A percentile compares a stretch with the other conserved stretches of the same genome.
Conservation (phyloP, 2,329 filamentous ascomycete species). For the Fusarium chlamydosporum region DNA sequence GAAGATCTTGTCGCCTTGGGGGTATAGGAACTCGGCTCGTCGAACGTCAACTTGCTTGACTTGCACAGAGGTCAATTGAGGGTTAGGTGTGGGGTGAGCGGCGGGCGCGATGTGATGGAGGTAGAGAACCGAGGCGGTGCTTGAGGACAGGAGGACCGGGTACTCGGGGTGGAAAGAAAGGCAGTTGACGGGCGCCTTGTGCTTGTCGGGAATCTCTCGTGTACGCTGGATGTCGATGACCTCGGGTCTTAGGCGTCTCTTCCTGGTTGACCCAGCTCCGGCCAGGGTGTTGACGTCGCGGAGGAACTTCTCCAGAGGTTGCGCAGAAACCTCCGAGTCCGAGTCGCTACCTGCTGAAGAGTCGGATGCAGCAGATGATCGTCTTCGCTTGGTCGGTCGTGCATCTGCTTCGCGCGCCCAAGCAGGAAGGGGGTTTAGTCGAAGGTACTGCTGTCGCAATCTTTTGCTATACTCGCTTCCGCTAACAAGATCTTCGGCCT, state of each 20-base stretch:
- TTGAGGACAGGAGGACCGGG: conserved; percentile 90
- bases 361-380: conserved; percentile 67
- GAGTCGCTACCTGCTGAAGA: conserved; percentile 68
- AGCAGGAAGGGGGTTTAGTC: conserved; percentile 70
- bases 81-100: conserved; percentile 83
- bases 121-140: conserved; percentile 85
- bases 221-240: conserved; percentile 90
- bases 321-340: conserved; percentile 73
- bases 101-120: conserved; percentile 89
- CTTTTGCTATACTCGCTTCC: conserved; percentile 88
- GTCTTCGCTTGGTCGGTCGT: conserved; percentile 65
- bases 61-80: conserved; percentile 90
- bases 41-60: conserved; percentile 86
- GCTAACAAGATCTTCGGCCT: conserved; percentile 86
- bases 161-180: conserved; percentile 91
- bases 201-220: conserved; percentile 84
- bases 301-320: conserved; percentile 84
- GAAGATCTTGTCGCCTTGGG: conserved; percentile 82
- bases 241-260: conserved; percentile 84
- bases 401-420: conserved; percentile 70
- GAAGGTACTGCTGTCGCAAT: conserved; percentile 81
- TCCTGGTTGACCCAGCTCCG: conserved; percentile 66
- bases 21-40: conserved; percentile 83
- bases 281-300: conserved; percentile 80
- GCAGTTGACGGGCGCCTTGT: conserved; percentile 84